Base-by-base conservation (phyloP, 805 yeast genomes). In the Clavispora carvajalis region DNA sequence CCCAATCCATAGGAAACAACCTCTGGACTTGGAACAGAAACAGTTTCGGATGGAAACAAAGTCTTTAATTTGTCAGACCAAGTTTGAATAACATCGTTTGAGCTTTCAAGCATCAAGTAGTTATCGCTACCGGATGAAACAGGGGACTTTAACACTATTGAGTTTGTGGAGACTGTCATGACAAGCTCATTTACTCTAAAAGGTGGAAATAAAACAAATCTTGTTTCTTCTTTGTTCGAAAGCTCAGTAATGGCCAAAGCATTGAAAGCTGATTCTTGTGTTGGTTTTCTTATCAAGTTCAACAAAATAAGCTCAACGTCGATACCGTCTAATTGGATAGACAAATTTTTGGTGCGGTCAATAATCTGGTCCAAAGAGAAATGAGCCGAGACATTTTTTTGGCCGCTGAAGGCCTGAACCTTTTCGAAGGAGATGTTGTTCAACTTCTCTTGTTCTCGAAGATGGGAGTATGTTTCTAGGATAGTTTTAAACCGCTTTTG, bases 141-240 rank as follows among this genome's bases (percentile, higher is more conserved):
- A 16, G 31, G 11, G 5, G 31, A 16, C 1, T 18, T 28, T 11
- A 28, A 13, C 8, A 16, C 18, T 5, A 28, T 8, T 4, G 31
- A 15, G 10, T 18, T 7, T 5, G 3, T 19, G 9, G 31, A 28
- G 3, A 28, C 19, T 2, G 31, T 37, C 36, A 63, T 50, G 11
- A 62, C 48, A 16, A 65, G 51, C 40, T 66, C 71, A 43, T 65
- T 65, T 37, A 64, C 46, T 36, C 74, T 46, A 46, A 69, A 68
- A 1, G 74, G 74, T 7, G 74, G 73, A 45, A 52, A 68, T 46
- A 69, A 40, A 24, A 69, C 59, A 8, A 63, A 58, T 21, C 73
- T 53, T 1, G 60, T 43, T 3, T 40, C 46, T 7, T 34, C 34
- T 16, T 47, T 49, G n/a, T 36, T 31, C 7, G 59, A 57, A 13